These are phyloP conservation scores for Gyromitra esculenta DNA, from an alignment of 2,329 filamentous ascomycete species.

Conservation along the genomic window DNA sequence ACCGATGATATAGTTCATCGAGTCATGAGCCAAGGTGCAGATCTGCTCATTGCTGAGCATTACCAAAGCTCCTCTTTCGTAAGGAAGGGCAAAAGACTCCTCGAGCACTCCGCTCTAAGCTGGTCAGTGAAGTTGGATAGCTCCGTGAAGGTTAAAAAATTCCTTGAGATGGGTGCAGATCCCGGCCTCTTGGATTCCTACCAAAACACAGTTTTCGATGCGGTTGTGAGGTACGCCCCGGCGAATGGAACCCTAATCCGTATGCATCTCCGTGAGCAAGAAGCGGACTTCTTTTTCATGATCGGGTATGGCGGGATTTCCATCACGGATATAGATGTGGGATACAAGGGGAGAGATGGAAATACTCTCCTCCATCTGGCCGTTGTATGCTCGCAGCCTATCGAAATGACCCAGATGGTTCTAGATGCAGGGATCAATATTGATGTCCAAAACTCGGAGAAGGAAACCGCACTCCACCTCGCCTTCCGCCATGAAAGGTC, in stretches of 20 bases:
- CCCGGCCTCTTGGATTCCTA: constrained; percentile 9
- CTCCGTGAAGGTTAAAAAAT: neutral
- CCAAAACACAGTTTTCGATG: neutral
- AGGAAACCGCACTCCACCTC: constrained; percentile 7
- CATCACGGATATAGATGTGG: neutral
- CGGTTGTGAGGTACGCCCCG: neutral
- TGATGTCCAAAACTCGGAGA: neutral
- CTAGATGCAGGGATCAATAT: neutral
- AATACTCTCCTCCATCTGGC: constrained; percentile 34
- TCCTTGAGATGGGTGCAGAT: constrained; percentile 17
- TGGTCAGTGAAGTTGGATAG: neutral
- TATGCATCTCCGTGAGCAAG: neutral
- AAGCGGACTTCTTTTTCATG: constrained; percentile 16
- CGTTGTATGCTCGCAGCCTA: constrained; percentile 6
- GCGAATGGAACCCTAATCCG: neutral
- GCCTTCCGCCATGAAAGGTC: constrained; percentile 8
- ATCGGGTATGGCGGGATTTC: neutral
- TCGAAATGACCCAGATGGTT: constrained; percentile 7
- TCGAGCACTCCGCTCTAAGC: constrained; percentile 14
- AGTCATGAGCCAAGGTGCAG: neutral
- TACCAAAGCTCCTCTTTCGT: neutral
- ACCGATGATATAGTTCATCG: neutral
- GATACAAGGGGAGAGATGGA: constrained; percentile 2
- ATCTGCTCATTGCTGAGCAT: constrained; percentile 10
- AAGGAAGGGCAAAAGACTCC: neutral